A percentile compares a stretch with the other conserved stretches of the same genome.
These are phyloP conservation scores for Penicillium concentricum DNA, from an alignment of 2,329 filamentous ascomycete genomes.

Conservation along the genomic window DNA sequence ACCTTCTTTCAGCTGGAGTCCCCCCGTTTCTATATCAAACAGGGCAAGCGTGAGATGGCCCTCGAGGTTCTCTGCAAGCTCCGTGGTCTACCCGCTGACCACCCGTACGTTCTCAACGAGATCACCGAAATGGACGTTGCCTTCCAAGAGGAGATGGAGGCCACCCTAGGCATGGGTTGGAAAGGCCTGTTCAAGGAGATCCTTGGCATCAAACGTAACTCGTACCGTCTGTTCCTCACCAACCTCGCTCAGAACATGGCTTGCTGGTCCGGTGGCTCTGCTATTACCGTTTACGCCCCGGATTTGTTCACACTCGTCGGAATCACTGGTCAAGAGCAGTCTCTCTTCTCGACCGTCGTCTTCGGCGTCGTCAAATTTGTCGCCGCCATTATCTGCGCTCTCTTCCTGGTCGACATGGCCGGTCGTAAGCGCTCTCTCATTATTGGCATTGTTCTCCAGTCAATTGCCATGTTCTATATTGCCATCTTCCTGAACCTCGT, in stretches of 20 bases:
- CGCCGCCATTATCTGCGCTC: constrained; percentile 63
- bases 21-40: constrained; percentile 65
- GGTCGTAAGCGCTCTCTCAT: constrained; percentile 65
- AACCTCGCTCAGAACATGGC: constrained; percentile 65
- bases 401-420: constrained; percentile 73
- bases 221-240: constrained; percentile 66
- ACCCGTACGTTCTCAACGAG: constrained; percentile 55
- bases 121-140: constrained; percentile 62
- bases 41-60: constrained; percentile 52
- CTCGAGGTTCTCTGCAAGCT: constrained; percentile 5
- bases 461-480: constrained; percentile 59
- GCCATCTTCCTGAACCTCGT: constrained; percentile 59
- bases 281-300: constrained; percentile 70
- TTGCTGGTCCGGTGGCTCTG: constrained; percentile 69
- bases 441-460: constrained; percentile 57
- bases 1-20: constrained; percentile 66
- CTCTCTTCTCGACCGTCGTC: constrained; percentile 67
- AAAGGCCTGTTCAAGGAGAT: constrained; percentile 65
- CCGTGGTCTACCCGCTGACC: constrained; percentile 1
- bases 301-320: constrained; percentile 70
- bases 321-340: constrained; percentile 63
- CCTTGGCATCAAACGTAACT: constrained; percentile 63
- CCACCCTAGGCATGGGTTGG: constrained; percentile 61
- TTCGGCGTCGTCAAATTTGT: constrained; percentile 71
- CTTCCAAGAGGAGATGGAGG: constrained; percentile 67